Conservation (phyloP, 2,329 filamentous ascomycete genomes). For the Fusarium odoratissimum region DNA sequence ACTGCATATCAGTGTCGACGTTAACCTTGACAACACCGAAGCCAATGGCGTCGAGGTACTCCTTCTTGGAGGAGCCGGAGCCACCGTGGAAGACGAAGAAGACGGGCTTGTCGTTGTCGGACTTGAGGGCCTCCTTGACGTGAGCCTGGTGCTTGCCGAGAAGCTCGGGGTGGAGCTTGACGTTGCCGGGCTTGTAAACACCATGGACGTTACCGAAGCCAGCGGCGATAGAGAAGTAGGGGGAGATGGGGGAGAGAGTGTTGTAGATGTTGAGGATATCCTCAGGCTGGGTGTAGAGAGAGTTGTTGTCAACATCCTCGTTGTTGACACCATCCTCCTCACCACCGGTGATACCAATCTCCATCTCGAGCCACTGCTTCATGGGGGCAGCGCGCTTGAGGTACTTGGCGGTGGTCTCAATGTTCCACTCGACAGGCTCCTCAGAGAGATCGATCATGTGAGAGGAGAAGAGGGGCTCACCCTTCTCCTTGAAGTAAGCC, state of each 20-base stretch:
- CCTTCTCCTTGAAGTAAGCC: slow-evolving; percentile 91
- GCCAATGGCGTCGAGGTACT: slow-evolving; percentile 88
- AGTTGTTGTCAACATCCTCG: slow-evolving; percentile 95
- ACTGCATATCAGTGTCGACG: slow-evolving; percentile 98
- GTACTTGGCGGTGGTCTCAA: slow-evolving; percentile 91
- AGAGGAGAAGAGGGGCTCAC: slow-evolving; percentile 91
- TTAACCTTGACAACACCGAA: slow-evolving; percentile 99
- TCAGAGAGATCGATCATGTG: slow-evolving; percentile 99
- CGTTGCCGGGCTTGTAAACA: slow-evolving; percentile 98
- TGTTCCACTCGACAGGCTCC: slow-evolving; percentile 90
- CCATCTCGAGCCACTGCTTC: slow-evolving; percentile 99
- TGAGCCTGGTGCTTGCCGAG: slow-evolving; percentile 96
- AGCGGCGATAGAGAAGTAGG: slow-evolving; percentile 98
- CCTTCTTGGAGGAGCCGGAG: slow-evolving; percentile 88
- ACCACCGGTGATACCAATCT: slow-evolving; percentile 87
- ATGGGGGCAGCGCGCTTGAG: slow-evolving; percentile 93
- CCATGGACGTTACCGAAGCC: slow-evolving; percentile 99
- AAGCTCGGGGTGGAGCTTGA: slow-evolving; percentile 95
- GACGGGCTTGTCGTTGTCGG: slow-evolving; percentile 86
- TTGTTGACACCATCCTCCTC: slow-evolving; percentile 99
- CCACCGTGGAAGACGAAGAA: slow-evolving; percentile 99
- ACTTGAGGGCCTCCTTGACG: slow-evolving; percentile 82
- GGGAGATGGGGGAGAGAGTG: slow-evolving; percentile 84
- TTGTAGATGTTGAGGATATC: slow-evolving; percentile 94
- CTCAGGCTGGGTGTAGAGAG: slow-evolving; percentile 97